Base-by-base conservation (phyloP, 2,329 filamentous ascomycete species). In the Atkinsonella hypoxylon region DNA sequence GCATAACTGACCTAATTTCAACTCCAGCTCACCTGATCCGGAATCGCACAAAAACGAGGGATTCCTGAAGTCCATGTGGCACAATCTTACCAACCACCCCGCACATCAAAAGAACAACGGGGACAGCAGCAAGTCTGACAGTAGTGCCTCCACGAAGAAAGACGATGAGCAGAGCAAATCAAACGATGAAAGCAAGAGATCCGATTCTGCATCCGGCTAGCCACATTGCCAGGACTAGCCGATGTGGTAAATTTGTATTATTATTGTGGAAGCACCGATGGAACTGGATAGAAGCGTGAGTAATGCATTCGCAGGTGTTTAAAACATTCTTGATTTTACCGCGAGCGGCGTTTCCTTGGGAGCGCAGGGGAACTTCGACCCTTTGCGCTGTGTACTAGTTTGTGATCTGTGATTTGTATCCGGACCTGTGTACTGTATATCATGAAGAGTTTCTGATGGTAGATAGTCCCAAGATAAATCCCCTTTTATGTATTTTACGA, bases 31-130 rank as follows among this genome's bases (percentile, higher is more conserved):
- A 10, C 58, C 61, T 42, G 59, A 64, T 48, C 58, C 67, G 15
- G 71, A 74, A 42, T 70, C 75, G 0, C 84, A 91, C 65, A 85
- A 85, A 68, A 82, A 86, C 61, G 90, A 96, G 66, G 88, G 91
- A 2, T 95, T 96, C 63, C 71, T 97, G 54, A 96, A 93, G 72
- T 89, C 84, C 41, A 82, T 94, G 56, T 97, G 91, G 91, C 88
- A 96, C 64, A 89, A 83, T 57, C 69, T 97, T 50, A 95, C 86
- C n/a, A 87, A 89, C 60, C 81, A 93, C 60, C 74, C 77, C 0
- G 74, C 73, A 6, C 77, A 81, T 56, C 70, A 73, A 53, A 67
- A 71, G 52, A 59, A 66, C 18, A 52, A 59, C 5, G 62, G 64
- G 10, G 56, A 57, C 20, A 55, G 55, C 49, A 51, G 56, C 40